Conservation (phyloP, 192 early-diverging fungal species). For the Thamnidium elegans region DNA sequence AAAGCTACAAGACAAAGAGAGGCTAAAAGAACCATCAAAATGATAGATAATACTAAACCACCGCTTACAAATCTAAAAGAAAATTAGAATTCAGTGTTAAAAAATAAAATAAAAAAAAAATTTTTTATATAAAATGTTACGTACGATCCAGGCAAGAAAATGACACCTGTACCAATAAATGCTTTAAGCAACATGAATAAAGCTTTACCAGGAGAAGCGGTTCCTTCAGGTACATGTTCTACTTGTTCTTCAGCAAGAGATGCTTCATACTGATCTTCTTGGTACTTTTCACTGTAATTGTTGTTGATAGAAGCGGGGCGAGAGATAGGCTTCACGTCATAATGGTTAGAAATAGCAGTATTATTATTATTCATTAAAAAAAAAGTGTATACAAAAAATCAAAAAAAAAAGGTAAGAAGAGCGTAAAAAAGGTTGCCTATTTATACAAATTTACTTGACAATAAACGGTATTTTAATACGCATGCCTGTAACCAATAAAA, state of each 20-base stretch:
- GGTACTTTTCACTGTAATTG: background rate
- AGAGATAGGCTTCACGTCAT: too few species aligned
- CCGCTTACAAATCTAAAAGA: conserved; percentile 53
- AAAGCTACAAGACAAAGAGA: conserved; percentile 59
- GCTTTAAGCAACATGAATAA: conserved; percentile 62
- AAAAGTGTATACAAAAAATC: too few species aligned
- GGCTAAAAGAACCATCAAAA: conserved; percentile 57
- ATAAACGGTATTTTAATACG: too few species aligned
- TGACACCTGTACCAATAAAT: conserved; percentile 60
- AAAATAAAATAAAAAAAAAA: background rate
- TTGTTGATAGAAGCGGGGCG: too few species aligned
- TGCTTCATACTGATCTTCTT: conserved; percentile 6
- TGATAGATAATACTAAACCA: conserved; percentile 58
- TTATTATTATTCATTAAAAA: too few species aligned
- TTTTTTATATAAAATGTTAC: background rate
- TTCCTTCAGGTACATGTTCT: conserved; percentile 30
- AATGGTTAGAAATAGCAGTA: too few species aligned
- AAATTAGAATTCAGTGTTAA: background rate
- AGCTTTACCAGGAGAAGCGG: conserved; percentile 48
- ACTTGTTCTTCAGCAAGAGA: conserved; percentile 7
- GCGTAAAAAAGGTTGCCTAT: too few species aligned
- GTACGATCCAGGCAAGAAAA: conserved; percentile 53
- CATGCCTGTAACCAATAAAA: too few species aligned
- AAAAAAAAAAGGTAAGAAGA: too few species aligned
- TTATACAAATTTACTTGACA: too few species aligned